Conservation (phyloP, 1,284 basidiomycete species). For the Cryptococcus wingfieldii region DNA sequence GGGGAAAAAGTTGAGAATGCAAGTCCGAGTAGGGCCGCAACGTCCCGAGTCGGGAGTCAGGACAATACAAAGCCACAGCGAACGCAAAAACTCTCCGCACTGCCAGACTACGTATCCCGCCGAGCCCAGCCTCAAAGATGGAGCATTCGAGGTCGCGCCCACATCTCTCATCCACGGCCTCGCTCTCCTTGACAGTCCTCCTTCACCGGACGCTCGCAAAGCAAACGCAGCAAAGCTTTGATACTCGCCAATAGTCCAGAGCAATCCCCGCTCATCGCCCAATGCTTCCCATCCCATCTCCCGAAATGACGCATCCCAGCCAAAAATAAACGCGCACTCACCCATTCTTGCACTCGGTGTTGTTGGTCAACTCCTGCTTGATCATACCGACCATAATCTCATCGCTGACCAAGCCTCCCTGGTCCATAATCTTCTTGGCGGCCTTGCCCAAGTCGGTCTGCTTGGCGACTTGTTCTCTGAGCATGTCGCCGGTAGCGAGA, state of each 20-base stretch:
- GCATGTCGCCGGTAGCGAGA: constrained; percentile 96
- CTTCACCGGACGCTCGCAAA: too few species aligned
- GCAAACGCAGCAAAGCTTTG: too few species aligned
- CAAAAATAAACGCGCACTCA: constrained; percentile 51
- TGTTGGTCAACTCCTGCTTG: constrained; percentile 90
- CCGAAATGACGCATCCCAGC: too few species aligned
- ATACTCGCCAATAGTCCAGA: too few species aligned
- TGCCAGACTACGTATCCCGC: too few species aligned
- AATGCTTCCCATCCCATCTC: background rate
- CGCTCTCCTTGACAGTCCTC: too few species aligned
- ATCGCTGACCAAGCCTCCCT: constrained; percentile 86
- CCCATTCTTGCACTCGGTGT: constrained; percentile 90
- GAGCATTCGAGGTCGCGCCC: too few species aligned
- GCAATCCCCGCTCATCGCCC: background rate
- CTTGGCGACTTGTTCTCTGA: constrained; percentile 84
- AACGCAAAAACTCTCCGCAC: too few species aligned
- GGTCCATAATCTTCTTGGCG: constrained; percentile 98
- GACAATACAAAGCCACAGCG: too few species aligned
- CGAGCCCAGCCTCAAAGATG: too few species aligned
- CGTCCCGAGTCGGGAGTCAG: too few species aligned
- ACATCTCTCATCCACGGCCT: too few species aligned
- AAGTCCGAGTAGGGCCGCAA: background rate
- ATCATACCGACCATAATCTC: constrained; percentile 99
- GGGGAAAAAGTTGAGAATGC: background rate
- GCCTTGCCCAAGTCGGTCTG: constrained; percentile 84